Evolutionary conservation across 2,329 filamentous ascomycete genomes (phyloP), one percentile per base, ranked within the genome.

Genomic region (Paramyrothecium sp.): DNA sequence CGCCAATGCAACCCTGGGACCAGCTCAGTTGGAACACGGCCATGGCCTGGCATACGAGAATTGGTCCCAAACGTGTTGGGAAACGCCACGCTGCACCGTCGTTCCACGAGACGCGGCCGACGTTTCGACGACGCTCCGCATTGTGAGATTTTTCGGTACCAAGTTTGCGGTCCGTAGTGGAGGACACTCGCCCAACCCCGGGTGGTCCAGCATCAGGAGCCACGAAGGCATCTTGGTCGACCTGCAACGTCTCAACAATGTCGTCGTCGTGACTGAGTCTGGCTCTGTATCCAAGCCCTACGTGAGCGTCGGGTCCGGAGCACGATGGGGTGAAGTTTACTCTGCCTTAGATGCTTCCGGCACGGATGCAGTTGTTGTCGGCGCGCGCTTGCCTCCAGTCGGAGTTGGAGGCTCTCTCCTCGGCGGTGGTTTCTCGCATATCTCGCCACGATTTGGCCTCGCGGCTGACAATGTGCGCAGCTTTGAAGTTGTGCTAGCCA

Each of bases 381-480:
- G 67, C 20, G 65, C 65, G 17, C 62, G 68, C 13, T 57, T 63
- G 16, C 59, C 58, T 2, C 53, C 56, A 11, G 62, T 70, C 30
- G 68, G 67, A 16, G 66, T 70, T 16, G 63, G 58, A 3, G 68
- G 67, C 33, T 26, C 56, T 30, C 3, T 61, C 51, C 55, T 58
- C 12, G 55, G 58, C 34, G 58, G 81, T 30, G 83, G 84, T 0
- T 80, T 85, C n/a, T n/a, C n/a, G n/a, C 48, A 23, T 12, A 12
- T 21, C 11, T 23, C 19, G 46, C 20, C 34, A n/a, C 34, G 11
- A n/a, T 50, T 22, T 13, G 48, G 7, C 20, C 48, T 23, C 48
- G 72, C 68, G 21, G 75, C 71, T 51, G 76, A 77, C 57, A 72
- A 66, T n/a, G 68, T 78, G 8, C 54, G 61, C 23, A 72, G 71